phyloP scores from a whole-genome alignment of 139 green algal genomes.

The Edaphochlamys debaryana region DNA sequence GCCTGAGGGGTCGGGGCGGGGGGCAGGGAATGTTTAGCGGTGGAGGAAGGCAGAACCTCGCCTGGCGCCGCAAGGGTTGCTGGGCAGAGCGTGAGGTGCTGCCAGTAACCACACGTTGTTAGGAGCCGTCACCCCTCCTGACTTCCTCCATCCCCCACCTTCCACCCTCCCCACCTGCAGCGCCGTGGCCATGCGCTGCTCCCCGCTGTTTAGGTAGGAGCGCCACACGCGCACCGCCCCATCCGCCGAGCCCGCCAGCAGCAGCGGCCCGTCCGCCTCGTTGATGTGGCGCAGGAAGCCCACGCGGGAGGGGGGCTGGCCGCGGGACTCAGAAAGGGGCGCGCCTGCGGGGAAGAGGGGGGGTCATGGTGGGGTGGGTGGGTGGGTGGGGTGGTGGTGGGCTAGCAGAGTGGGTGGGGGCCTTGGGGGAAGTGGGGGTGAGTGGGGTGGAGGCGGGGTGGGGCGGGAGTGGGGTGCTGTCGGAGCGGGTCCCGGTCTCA shows the following conservation, averaged over 20 bases:
- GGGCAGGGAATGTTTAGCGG: not conserved
- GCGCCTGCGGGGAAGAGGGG: not conserved
- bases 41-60: not conserved
- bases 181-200: conserved; percentile 76
- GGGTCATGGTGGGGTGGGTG: no score
- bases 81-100: no score
- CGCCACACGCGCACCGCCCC: conserved; percentile 83
- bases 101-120: no score
- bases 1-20: conserved; percentile 11
- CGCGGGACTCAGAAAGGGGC: not conserved
- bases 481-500: no score
- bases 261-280: conserved; percentile 73
- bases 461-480: no score
- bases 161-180: conserved; percentile 72
- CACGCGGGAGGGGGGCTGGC: conserved; percentile 18
- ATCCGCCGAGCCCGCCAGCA: conserved; percentile 74
- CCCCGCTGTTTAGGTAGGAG: conserved; percentile 58
- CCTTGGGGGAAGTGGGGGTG: no score
- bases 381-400: no score
- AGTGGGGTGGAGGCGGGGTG: no score
- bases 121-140: no score
- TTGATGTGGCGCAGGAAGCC: conserved; percentile 75
- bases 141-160: no score
- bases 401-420: no score
- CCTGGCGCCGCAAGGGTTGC: no score